A percentile compares a stretch with the other conserved stretches of the same genome.
Evolutionary conservation across 2,329 filamentous ascomycete genomes (phyloP).

Genomic region (Fusarium sp.): DNA sequence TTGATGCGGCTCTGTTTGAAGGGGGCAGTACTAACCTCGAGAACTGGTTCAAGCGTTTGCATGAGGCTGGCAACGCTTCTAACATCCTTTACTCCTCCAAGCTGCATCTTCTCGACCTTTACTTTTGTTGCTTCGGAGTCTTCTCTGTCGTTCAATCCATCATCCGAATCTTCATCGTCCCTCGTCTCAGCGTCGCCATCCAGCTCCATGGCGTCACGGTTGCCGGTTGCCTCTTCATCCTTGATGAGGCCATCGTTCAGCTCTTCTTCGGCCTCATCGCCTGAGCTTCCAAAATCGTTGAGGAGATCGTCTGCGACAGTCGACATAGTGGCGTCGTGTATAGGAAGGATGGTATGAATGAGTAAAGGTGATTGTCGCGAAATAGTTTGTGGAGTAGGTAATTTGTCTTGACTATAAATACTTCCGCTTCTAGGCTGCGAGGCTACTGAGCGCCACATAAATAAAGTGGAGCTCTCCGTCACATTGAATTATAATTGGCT

Average conservation of each 20-base stretch:
- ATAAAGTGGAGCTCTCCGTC: background rate
- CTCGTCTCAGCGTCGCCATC: constrained; percentile 51
- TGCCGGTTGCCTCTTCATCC: constrained; percentile 53
- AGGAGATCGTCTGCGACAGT: constrained; percentile 92
- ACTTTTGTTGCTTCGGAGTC: constrained; percentile 77
- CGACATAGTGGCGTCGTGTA: constrained; percentile 69
- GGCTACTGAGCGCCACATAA: constrained; percentile 41
- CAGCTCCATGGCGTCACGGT: constrained; percentile 64
- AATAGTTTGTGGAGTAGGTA: constrained; percentile 5
- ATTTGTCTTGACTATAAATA: constrained; percentile 34
- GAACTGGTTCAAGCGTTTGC: constrained; percentile 80
- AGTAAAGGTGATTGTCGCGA: constrained; percentile 26
- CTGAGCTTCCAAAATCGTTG: constrained; percentile 74
- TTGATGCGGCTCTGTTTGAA: constrained; percentile 35
- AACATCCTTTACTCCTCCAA: constrained; percentile 78
- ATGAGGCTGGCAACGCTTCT: constrained; percentile 82
- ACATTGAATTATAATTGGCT: background rate
- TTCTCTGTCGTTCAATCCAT: constrained; percentile 61
- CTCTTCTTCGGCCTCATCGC: constrained; percentile 76
- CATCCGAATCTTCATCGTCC: constrained; percentile 60
- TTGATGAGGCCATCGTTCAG: constrained; percentile 61
- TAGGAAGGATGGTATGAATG: constrained; percentile 6
- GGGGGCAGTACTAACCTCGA: constrained; percentile 73
- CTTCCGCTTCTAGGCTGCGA: constrained; percentile 38
- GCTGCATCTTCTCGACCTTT: constrained; percentile 84